Base-by-base conservation (phyloP, 1,139 yeast species). In the Saccharomyces hybrid region DNA sequence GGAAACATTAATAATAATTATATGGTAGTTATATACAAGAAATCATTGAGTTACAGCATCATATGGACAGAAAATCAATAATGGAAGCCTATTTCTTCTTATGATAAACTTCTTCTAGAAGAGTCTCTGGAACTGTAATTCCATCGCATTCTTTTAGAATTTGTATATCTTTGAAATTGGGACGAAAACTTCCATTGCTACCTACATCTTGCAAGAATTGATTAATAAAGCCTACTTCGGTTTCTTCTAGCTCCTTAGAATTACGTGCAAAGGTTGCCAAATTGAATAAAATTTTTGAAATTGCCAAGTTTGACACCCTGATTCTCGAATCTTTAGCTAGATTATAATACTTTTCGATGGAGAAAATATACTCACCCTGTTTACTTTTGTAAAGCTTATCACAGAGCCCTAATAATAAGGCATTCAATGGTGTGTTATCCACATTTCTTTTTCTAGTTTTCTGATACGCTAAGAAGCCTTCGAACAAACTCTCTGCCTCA, bases 401-500 rank as follows among this genome's bases (percentile, higher is more conserved):
- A 13, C 34, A 31, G 34, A 31, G 5, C 5, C 34, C 34, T 7
- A 31, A 31, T 13, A 31, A 31, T 13, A 55, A 58, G 9, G 57
- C 59, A 31, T 59, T 54, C 13, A 52, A 16, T 5, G 27, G 48
- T 20, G 47, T 34, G 4, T 47, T 47, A 23, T 30, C 44, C 44
- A 8, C 34, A 16, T 31, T 25, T 25, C 54, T 38, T 53, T 50
- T 16, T 59, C 48, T 23, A 54, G 56, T 16, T 49, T 48, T 34
- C 25, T 52, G 16, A 50, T 50, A 27, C 20, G 50, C 28, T 57
- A 61, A 44, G 42, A 56, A 64, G 2, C 59, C 59, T 31, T 59
- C 60, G 52, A 66, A 64, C 14, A 65, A 53, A n/a, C 52, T 54
- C 49, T 66, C 70, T 5, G 70, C 68, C 4, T 49, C 52, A 4